Base-by-base conservation (phyloP, 2,329 filamentous ascomycete genomes). In the Fonsecaea multimorphosa region DNA sequence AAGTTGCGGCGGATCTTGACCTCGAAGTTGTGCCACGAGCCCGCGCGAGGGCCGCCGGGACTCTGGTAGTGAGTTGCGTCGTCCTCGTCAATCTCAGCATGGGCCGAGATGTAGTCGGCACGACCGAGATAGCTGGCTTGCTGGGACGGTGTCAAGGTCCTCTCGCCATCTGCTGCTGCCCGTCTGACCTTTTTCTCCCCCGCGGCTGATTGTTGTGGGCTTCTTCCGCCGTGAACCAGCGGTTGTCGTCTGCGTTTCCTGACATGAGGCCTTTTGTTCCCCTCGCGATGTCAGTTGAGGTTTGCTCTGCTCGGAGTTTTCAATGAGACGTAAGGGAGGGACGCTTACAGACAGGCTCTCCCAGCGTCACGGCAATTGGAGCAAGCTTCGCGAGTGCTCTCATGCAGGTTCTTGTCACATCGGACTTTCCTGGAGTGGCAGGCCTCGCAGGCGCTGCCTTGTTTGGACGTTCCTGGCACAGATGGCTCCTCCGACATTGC, bases 31-130 rank as follows among this genome's bases (percentile, higher is more conserved):
- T 74, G 73, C 7, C 70, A 69, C 1, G 44, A 40, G 24, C 44
- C 46, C 2, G 54, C 46, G 19, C 51, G 36, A 1, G 55, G 27
- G 22, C 54, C 61, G 22, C 54, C 61, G n/a, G 34, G 61, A n/a
- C 40, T 55, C 36, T 53, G 69, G 58, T 74, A 74, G 22, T 71
- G 69, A 52, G 69, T 71, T 5, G 72, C 72, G 53, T 73, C 72
- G 34, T 73, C 71, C 64, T 74, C 72, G 53, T 73, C 72, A 34
- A 74, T 73, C 1, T 72, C 69, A 22, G 73, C 61, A 9, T 73
- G 66, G 52, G 72, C 73, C 3, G 71, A 68, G 49, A 76, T 71
- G 61, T 76, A 75, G 46, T 74, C 72, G 29, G 72, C 72, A n/a
- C 74, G 71, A 22, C 72, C 74, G 57, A 76, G 71, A 29, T 73